A percentile compares a stretch with the other conserved stretches of the same genome.
Evolutionary conservation across 2,329 filamentous ascomycete species (phyloP).

Genomic region (Magnaporthiopsis rhizophila): DNA sequence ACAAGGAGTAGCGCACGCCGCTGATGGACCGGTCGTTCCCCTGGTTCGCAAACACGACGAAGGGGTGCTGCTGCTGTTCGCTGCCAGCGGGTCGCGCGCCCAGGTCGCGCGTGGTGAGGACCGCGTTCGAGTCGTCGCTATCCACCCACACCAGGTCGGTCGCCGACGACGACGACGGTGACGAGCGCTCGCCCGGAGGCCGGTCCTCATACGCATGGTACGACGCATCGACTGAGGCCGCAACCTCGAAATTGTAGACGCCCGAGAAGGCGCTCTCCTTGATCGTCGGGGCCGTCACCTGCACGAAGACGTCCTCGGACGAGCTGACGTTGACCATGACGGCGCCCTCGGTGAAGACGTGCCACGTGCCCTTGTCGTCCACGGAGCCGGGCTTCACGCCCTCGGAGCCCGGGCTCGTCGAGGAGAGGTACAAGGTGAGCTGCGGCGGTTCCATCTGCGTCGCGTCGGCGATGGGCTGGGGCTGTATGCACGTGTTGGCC

Average conservation of each 20-base stretch:
- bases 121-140: conserved; percentile 68
- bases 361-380: conserved; percentile 30
- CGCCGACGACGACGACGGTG: conserved; percentile 22
- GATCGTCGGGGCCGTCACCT: conserved; percentile 62
- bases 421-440: conserved; percentile 71
- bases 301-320: conserved; percentile 64
- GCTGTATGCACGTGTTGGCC: conserved; percentile 79
- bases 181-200: too few species aligned
- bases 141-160: conserved; percentile 72
- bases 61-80: conserved; percentile 43
- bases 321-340: conserved; percentile 55
- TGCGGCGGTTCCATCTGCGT: conserved; percentile 49
- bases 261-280: conserved; percentile 50
- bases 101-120: conserved; percentile 62
- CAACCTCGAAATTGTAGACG: conserved; percentile 72
- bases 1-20: conserved; percentile 74
- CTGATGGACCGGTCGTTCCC: conserved; percentile 52
- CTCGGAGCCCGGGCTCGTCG: conserved; percentile 40
- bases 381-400: conserved; percentile 50
- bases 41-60: conserved; percentile 67
- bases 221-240: conserved; percentile 69
- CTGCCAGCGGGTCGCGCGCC: conserved; percentile 32
- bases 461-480: conserved; percentile 41
- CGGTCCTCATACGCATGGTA: conserved; percentile 55
- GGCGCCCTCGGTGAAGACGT: conserved; percentile 60